Conservation (phyloP, 2,329 filamentous ascomycete genomes). For the Gnomoniopsis sp. region DNA sequence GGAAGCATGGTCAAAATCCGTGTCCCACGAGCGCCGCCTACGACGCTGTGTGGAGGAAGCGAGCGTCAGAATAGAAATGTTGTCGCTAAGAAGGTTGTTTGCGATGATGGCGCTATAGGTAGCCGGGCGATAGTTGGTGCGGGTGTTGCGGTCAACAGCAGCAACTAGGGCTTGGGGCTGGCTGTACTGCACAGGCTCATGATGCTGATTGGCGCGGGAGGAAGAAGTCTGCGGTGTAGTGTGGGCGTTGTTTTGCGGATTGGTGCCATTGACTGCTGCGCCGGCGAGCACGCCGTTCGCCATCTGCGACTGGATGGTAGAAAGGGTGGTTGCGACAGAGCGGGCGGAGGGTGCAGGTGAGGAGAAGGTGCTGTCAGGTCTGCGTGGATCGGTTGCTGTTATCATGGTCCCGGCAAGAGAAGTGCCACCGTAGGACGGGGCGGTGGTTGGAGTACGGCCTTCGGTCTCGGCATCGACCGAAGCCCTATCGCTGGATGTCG, state of each 20-base stretch:
- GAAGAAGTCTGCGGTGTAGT: constrained; percentile 43
- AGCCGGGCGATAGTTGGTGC: constrained; percentile 51
- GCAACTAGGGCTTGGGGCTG: constrained; percentile 65
- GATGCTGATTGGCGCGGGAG: constrained; percentile 23
- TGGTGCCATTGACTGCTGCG: constrained; percentile 31
- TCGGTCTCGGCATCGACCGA: constrained; percentile 9
- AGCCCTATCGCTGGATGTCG: constrained; percentile 9
- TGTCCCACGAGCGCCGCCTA: constrained; percentile 76
- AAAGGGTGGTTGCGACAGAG: constrained; percentile 78
- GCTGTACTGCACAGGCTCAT: constrained; percentile 57
- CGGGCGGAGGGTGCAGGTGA: constrained; percentile 78
- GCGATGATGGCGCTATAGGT: constrained; percentile 78
- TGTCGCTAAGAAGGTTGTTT: constrained; percentile 78
- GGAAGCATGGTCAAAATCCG: constrained; percentile 61
- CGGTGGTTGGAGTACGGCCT: constrained; percentile 60
- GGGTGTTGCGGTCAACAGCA: constrained; percentile 46
- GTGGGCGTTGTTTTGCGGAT: constrained; percentile 25
- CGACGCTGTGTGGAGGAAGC: constrained; percentile 78
- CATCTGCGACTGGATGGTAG: constrained; percentile 75
- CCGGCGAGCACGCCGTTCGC: constrained; percentile 45
- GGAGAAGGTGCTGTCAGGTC: constrained; percentile 74
- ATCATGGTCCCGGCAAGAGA: constrained; percentile 70
- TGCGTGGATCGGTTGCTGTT: constrained; percentile 63
- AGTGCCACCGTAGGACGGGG: constrained; percentile 68
- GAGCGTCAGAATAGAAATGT: constrained; percentile 80